phyloP scores from a whole-genome alignment of 1,284 basidiomycete species.

The Salmacisia buchloeana region DNA sequence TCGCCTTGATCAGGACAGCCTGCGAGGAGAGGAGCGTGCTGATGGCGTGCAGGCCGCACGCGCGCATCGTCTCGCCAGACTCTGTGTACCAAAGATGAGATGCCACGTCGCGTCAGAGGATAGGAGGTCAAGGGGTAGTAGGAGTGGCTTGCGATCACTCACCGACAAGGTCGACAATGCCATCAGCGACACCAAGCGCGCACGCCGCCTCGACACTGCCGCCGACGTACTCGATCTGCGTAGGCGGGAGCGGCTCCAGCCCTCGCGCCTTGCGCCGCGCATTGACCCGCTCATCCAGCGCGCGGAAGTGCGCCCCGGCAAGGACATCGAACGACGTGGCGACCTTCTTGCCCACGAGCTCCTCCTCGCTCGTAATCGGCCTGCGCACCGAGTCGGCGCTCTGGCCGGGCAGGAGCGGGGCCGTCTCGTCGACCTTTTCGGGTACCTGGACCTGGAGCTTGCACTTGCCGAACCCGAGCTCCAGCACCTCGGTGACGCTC shows the following conservation, averaged over 20 bases:
- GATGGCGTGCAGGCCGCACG: slow-evolving; percentile 88
- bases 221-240: slow-evolving; percentile 88
- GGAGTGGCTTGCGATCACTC: too few relatives aligned
- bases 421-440: slow-evolving; percentile 53
- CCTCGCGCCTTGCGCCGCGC: slow-evolving; percentile 52
- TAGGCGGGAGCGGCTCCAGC: slow-evolving; percentile 51
- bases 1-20: slow-evolving; percentile 85
- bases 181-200: slow-evolving; percentile 90
- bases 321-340: slow-evolving; percentile 92
- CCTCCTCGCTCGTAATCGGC: slow-evolving; percentile 65
- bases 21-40: slow-evolving; percentile 73
- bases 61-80: slow-evolving; percentile 99
- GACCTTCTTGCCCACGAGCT: slow-evolving; percentile 81
- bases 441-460: slow-evolving; percentile 91
- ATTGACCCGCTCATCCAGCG: slow-evolving; percentile 61
- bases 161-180: slow-evolving; percentile 59
- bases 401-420: background rate
- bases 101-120: background rate
- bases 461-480: slow-evolving; percentile 90
- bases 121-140: too few relatives aligned
- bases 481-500: slow-evolving; percentile 72
- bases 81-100: slow-evolving; percentile 56
- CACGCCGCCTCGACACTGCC: slow-evolving; percentile 98
- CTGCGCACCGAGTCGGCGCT: slow-evolving; percentile 50
- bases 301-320: slow-evolving; percentile 70